phyloP scores from a whole-genome alignment of 345 rosid genomes.

The Turritis glabra region DNA sequence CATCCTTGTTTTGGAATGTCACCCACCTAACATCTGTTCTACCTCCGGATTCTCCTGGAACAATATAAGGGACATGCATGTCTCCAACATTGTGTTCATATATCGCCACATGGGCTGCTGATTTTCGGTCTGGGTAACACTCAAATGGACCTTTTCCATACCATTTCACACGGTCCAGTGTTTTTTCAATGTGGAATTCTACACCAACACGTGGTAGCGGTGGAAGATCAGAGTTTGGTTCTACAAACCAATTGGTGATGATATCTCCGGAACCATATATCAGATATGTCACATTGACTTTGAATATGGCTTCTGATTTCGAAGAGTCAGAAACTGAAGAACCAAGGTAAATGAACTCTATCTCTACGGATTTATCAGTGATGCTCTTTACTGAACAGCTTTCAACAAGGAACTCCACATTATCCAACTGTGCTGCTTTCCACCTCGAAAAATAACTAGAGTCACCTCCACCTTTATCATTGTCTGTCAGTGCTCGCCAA shows the following conservation, averaged over 20 bases:
- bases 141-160: slow-evolving; percentile 97
- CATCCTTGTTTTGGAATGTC: slow-evolving; percentile 67
- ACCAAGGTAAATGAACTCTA: slow-evolving; percentile 54
- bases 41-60: slow-evolving; percentile 90
- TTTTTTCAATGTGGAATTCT: slow-evolving; percentile 68
- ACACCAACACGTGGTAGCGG: slow-evolving; percentile 92
- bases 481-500: slow-evolving; percentile 97
- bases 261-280: slow-evolving; percentile 78
- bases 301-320: slow-evolving; percentile 51
- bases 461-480: slow-evolving; percentile 89
- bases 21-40: slow-evolving; percentile 98
- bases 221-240: slow-evolving; percentile 72
- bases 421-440: slow-evolving; percentile 68
- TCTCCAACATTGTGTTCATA: slow-evolving; percentile 62
- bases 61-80: slow-evolving; percentile 95
- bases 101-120: slow-evolving; percentile 82
- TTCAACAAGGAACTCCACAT: slow-evolving; percentile 52
- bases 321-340: slow-evolving; percentile 33
- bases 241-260: slow-evolving; percentile 61
- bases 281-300: slow-evolving; percentile 55
- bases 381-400: slow-evolving; percentile 58
- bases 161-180: slow-evolving; percentile 72
- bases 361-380: slow-evolving; percentile 50
- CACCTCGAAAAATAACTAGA: slow-evolving; percentile 78
- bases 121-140: slow-evolving; percentile 96